Base-by-base conservation (phyloP, 2,329 filamentous ascomycete species). In the Cadophora sp. region DNA sequence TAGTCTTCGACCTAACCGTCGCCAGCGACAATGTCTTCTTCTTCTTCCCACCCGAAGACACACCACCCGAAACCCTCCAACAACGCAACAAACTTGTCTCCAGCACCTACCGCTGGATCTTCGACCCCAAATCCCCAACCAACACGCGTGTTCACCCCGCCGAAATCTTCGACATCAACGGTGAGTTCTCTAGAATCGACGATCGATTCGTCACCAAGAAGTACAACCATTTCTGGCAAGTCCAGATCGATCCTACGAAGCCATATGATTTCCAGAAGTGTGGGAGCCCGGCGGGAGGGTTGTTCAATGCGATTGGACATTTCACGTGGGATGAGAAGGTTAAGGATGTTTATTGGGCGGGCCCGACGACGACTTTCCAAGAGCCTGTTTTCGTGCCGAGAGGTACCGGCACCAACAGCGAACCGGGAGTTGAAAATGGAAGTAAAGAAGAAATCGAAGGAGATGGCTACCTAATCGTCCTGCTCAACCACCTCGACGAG, bases 401-500 rank as follows among this genome's bases (percentile, higher is more conserved):
- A 71, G 0, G 70, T 46, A 46, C 43, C 5, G 43, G 16, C 12
- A 16, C 12, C 37, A 40, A 40, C 3, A 40, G 8, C 7, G 14
- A 40, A 9, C 3, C 7, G 14, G 37, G 14, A 5, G 14, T 12
- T 3, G 37, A 40, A 46, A 46, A 22, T 22, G 43, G 43, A 22
- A 22, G 16, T n/a, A n/a, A 46, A 46, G 43, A 46, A 46, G 43
- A 22, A 19, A 19, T 71, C 4, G 77, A 79, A 68, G 78, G 77
- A 2, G 78, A 78, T 9, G 77, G 78, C 0, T 79, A 76, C 51
- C 68, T 79, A 5, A 73, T 79, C 22, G 73, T 71, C 1, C 62
- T 79, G 4, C 53, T 78, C 26, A 78, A 78, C 58, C 76, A 77
- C 64, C 79, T 84, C 4, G 83, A 84, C 70, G 72, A 76, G 29